Evolutionary conservation across 257 asterid species (phyloP).

Genomic region (Solanum ossicruentum): DNA sequence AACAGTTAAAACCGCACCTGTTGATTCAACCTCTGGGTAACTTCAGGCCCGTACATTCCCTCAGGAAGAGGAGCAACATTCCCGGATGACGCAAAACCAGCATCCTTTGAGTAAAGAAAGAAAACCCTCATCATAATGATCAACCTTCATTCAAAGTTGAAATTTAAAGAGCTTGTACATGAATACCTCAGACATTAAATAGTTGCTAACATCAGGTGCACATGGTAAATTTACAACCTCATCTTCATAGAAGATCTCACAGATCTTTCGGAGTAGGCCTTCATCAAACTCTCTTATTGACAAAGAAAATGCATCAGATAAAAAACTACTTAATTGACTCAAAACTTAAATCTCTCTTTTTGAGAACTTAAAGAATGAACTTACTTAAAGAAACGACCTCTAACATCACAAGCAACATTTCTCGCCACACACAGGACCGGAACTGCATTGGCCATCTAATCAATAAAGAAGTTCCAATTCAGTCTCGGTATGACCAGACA

Average conservation of each 20-base stretch:
- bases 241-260: slow-evolving; percentile 72
- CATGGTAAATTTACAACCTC: slow-evolving; percentile 68
- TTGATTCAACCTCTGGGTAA: slow-evolving; percentile 41
- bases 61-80: slow-evolving; percentile 51
- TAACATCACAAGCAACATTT: slow-evolving; percentile 96
- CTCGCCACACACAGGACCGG: slow-evolving; percentile 97
- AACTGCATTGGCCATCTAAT: slow-evolving; percentile 72
- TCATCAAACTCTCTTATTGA: slow-evolving; percentile 81
- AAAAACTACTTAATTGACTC: neutral
- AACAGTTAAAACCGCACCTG: slow-evolving; percentile 24
- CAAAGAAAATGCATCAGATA: neutral
- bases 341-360: neutral
- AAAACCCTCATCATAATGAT: slow-evolving; percentile 1
- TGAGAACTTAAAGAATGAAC: slow-evolving; percentile 11
- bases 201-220: slow-evolving; percentile 94
- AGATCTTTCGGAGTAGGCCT: slow-evolving; percentile 43
- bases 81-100: slow-evolving; percentile 56
- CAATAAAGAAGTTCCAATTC: neutral
- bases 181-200: slow-evolving; percentile 78
- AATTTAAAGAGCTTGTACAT: neutral
- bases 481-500: neutral
- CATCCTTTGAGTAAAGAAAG: slow-evolving; percentile 35
- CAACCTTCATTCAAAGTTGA: neutral
- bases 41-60: slow-evolving; percentile 78
- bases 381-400: slow-evolving; percentile 93